Conservation (phyloP, 768 basidiomycete species). For the Mycena crocata region DNA sequence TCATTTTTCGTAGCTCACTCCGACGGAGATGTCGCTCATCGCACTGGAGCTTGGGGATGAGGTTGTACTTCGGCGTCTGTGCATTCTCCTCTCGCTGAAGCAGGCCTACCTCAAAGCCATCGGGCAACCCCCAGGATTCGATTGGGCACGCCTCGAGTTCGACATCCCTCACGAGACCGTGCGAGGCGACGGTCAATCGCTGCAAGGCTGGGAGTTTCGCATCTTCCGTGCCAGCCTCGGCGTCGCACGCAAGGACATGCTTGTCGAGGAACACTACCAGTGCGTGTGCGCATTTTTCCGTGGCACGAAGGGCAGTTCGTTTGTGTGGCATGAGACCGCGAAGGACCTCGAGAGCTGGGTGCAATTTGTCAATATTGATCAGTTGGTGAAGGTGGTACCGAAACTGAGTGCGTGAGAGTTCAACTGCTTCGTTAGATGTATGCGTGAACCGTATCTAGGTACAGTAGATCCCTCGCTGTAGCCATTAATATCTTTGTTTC, state of each 20-base stretch:
- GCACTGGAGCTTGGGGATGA: conserved; percentile 66
- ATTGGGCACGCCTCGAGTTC: conserved; percentile 85
- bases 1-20: conserved; percentile 35
- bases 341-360: conserved; percentile 84
- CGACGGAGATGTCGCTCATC: conserved; percentile 64
- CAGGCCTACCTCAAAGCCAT: conserved; percentile 87
- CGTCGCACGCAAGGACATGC: conserved; percentile 66
- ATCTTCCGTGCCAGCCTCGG: conserved; percentile 81
- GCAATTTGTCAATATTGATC: conserved; percentile 86
- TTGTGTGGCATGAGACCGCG: conserved; percentile 76
- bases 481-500: no score
- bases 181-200: conserved; percentile 72
- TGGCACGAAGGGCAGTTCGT: conserved; percentile 70
- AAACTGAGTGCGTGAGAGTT: conserved; percentile 60
- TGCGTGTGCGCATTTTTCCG: conserved; percentile 85
- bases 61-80: conserved; percentile 76
- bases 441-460: no score
- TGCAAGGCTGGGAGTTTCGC: conserved; percentile 91
- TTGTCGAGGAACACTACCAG: conserved; percentile 77
- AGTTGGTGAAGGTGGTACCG: conserved; percentile 82
- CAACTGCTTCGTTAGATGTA: no score
- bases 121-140: conserved; percentile 83
- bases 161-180: conserved; percentile 72
- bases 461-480: no score
- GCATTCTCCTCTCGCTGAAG: conserved; percentile 83